Evolutionary conservation across 257 asterid genomes (phyloP).

Genomic region (Solanum tarijense): DNA sequence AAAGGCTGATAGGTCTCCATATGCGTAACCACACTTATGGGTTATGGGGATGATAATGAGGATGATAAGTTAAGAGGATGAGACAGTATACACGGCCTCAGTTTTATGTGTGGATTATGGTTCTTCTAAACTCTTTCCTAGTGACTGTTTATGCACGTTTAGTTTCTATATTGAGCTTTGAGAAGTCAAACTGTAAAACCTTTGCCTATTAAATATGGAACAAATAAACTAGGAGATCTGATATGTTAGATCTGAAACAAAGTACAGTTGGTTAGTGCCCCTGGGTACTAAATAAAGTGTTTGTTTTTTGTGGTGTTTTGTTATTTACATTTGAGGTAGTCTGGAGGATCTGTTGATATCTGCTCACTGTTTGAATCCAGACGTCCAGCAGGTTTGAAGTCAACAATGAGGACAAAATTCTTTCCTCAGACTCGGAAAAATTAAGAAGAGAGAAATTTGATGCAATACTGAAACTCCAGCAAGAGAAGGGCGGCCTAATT

Average conservation of each 20-base stretch:
- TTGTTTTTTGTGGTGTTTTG: background rate
- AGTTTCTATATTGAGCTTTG: background rate
- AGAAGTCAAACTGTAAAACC: background rate
- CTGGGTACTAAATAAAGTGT: background rate
- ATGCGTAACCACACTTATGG: background rate
- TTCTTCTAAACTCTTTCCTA: background rate
- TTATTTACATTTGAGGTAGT: background rate
- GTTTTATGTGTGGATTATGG: background rate
- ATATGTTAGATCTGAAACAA: background rate
- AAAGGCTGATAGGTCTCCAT: background rate
- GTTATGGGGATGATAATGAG: background rate
- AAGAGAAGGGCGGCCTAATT: conserved; percentile 72
- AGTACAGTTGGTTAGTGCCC: background rate
- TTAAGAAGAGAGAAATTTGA: conserved; percentile 57
- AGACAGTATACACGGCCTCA: background rate
- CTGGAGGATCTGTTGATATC: background rate
- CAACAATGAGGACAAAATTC: conserved; percentile 21
- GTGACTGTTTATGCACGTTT: background rate
- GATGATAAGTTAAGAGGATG: background rate
- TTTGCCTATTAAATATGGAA: background rate
- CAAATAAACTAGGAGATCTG: background rate
- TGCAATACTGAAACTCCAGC: conserved; percentile 52
- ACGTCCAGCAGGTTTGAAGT: conserved; percentile 18
- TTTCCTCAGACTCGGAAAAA: conserved; percentile 22
- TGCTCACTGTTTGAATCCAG: conserved; percentile 19